Conservation (phyloP, 1,284 basidiomycete genomes). For the Boletus sp. region DNA sequence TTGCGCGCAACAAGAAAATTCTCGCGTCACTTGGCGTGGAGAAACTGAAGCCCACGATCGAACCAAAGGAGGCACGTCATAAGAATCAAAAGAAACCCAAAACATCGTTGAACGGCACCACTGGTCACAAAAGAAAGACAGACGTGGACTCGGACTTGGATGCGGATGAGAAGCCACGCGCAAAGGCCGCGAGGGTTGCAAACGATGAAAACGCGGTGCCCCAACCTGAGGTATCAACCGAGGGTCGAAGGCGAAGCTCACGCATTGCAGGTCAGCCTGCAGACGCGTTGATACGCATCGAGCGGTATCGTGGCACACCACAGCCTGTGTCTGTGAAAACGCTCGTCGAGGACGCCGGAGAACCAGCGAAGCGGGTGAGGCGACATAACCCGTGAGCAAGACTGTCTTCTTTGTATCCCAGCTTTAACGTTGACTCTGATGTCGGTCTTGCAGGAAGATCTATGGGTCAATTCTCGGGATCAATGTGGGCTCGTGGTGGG, state of each 20-base stretch:
- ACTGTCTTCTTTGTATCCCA: conserved; percentile 2
- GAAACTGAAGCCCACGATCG: conserved; percentile 38
- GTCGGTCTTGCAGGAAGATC: conserved; percentile 20
- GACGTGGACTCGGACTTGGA: conserved; percentile 11
- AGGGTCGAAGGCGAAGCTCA: conserved; percentile 53
- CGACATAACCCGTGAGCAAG: conserved; percentile 60
- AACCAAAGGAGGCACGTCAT: conserved; percentile 42
- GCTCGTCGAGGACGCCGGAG: conserved; percentile 31
- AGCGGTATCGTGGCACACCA: conserved; percentile 32
- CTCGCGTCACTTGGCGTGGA: conserved; percentile 44
- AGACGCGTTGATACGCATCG: conserved; percentile 44
- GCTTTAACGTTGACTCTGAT: background rate
- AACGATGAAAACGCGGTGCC: conserved; percentile 27
- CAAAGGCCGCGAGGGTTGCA: conserved; percentile 32
- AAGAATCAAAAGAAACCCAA: conserved; percentile 10
- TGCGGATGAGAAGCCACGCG: conserved; percentile 5
- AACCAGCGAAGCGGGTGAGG: conserved; percentile 40
- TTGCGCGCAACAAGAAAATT: conserved; percentile 45
- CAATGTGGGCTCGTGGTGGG: conserved; percentile 78
- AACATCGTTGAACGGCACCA: background rate
- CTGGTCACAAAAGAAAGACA: conserved; percentile 19
- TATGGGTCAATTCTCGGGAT: conserved; percentile 63
- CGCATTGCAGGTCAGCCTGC: conserved; percentile 55
- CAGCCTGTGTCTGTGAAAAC: conserved; percentile 37
- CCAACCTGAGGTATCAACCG: background rate